Percentiles rank a stretch among this genome's conserved stretches.
Conservation (phyloP, 345 rosid species). For the Arabidopsis thaliana region TAIR10.1 NC_003074.8:5691501-5692000, state of each 20-base stretch:
- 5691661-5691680: conserved; percentile 14
- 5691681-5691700: conserved; percentile 9
- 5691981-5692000: neutral
- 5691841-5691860: neutral
- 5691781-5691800: conserved; percentile 68
- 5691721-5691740: conserved; percentile 2
- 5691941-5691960: conserved; percentile 61
- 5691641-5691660: conserved; percentile 20
- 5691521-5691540: conserved; percentile 27
- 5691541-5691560: conserved; percentile 5
- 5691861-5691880: conserved; percentile 6
- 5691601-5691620: conserved; percentile 11
- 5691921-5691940: conserved; percentile 20
- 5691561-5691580: conserved; percentile 16
- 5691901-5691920: conserved; percentile 8
- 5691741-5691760: conserved; percentile 17
- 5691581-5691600: conserved; percentile 23
- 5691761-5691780: conserved; percentile 68
- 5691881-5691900: neutral
- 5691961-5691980: conserved; percentile 45
- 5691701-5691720: neutral
- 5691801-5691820: conserved; percentile 74
- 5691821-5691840: conserved; percentile 53
- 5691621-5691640: conserved; percentile 9
- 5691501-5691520: conserved; percentile 42